Evolutionary conservation across 345 rosid species (phyloP), one percentile per base, ranked within the genome.

Genomic region (Mangifera indica): DNA sequence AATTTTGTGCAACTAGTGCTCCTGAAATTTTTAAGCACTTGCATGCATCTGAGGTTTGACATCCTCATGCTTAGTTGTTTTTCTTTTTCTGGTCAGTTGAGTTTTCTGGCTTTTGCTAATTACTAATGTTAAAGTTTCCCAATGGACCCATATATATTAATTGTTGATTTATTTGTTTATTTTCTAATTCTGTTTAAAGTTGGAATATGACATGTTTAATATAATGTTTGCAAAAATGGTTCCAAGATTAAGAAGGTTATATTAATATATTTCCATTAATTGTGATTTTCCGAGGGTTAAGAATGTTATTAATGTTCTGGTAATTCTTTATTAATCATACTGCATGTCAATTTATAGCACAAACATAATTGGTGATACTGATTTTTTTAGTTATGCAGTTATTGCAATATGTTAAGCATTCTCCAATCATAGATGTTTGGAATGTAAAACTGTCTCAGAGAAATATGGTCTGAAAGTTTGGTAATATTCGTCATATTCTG

Each of bases 21-120:
- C 59, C 54, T 54, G 85, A 80, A 66, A 82, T 84, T 72, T 84
- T 71, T 72, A 63, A 80, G 72, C 74, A 84, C 17, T 62, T 74
- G 54, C 85, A 48, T 60, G 75, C 65, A 60, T 68, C 81, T 7
- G 87, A 84, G 87, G 81, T 73, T 46, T 48, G 13, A 55, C 26
- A 13, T 45, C 49, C 26, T 74, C 34, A 60, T 37, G 42, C 42
- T 37, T 37, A 37, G 9, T 37, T 37, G 42, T 37, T 37, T 37
- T 37, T 37, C 42, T 7, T 37, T 37, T 0, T 5, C 42, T 37
- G 42, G 25, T 66, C 17, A 5, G 25, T 29, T 66, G 55, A 66
- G 20, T 29, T 3, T 66, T 66, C 12, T 26, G 69, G 52, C 24
- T 63, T 20, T 51, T 24, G 18, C 40, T 25, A 66, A 48, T 48